phyloP scores from a whole-genome alignment of 371 early-diverging fungal species.

The Mucor circinelloides region DNA sequence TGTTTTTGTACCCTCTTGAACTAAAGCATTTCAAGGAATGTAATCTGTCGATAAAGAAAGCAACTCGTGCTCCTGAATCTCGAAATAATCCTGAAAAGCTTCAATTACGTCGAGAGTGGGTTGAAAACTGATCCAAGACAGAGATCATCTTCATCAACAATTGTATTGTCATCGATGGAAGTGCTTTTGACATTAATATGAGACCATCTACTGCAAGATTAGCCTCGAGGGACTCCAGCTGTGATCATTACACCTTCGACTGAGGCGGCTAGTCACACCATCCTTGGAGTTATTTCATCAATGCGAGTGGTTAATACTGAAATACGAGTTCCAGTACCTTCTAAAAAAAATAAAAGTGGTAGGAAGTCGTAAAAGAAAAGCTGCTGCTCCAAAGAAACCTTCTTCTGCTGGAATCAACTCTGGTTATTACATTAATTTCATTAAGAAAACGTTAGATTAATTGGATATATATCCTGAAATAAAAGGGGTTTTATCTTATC shows the following conservation, averaged over 20 bases:
- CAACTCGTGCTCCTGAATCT: conserved; percentile 54
- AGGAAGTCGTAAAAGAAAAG: conserved; percentile 8
- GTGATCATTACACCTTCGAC: conserved; percentile 4
- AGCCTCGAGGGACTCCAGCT: neutral
- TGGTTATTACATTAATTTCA: conserved; percentile 16
- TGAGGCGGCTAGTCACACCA: conserved; percentile 3
- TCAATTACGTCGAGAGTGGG: neutral
- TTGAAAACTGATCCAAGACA: conserved; percentile 3
- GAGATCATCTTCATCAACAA: conserved; percentile 1
- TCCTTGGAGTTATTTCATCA: conserved; percentile 14
- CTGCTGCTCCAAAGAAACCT: conserved; percentile 6
- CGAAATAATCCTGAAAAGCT: conserved; percentile 2
- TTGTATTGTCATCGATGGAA: conserved; percentile 13
- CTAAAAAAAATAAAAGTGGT: conserved; percentile 10
- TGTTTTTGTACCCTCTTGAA: neutral
- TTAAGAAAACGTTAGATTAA: conserved; percentile 16
- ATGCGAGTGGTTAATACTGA: conserved; percentile 9
- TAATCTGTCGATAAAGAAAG: conserved; percentile 8
- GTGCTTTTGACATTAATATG: conserved; percentile 14
- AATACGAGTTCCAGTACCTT: neutral
- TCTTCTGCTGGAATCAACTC: conserved; percentile 4
- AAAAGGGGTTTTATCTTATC: conserved; percentile 18
- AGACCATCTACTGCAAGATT: conserved; percentile 6
- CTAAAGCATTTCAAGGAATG: conserved; percentile 4
- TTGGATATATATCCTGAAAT: conserved; percentile 20